phyloP scores from a whole-genome alignment of 1,284 basidiomycete genomes.

The Trichosporon inkin region DNA sequence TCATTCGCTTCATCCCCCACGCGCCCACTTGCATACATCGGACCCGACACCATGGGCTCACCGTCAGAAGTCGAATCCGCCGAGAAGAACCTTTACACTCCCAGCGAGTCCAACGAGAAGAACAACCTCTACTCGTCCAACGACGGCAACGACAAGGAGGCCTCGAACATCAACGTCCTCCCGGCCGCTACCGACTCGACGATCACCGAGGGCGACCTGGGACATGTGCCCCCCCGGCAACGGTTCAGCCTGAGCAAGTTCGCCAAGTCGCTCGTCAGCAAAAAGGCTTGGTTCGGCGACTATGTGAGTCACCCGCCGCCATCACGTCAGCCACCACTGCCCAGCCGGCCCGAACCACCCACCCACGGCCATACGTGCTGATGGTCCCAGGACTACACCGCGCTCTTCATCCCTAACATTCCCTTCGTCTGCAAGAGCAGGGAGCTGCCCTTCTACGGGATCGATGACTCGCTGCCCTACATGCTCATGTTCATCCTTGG shows the following conservation, averaged over 20 bases:
- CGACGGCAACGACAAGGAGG: conserved; percentile 1
- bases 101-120: neutral
- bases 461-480: conserved; percentile 32
- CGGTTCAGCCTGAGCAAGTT: conserved; percentile 12
- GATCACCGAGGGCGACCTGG: conserved; percentile 14
- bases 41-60: neutral
- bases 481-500: conserved; percentile 35
- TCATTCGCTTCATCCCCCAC: neutral
- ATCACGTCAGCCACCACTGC: neutral
- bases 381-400: conserved; percentile 26
- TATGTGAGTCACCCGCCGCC: conserved; percentile 24
- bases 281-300: conserved; percentile 35
- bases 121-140: neutral
- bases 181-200: conserved; percentile 3
- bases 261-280: conserved; percentile 21
- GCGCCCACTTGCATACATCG: neutral
- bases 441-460: conserved; percentile 35
- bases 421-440: conserved; percentile 26
- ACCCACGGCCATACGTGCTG: neutral
- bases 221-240: conserved; percentile 15
- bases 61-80: neutral
- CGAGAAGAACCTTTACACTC: neutral
- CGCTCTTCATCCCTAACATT: conserved; percentile 37
- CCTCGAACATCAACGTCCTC: conserved; percentile 13
- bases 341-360: neutral